Evolutionary conservation across 2,329 filamentous ascomycete genomes (phyloP), one percentile per base, ranked within the genome.

Genomic region (Aureobasidium sp.): DNA sequence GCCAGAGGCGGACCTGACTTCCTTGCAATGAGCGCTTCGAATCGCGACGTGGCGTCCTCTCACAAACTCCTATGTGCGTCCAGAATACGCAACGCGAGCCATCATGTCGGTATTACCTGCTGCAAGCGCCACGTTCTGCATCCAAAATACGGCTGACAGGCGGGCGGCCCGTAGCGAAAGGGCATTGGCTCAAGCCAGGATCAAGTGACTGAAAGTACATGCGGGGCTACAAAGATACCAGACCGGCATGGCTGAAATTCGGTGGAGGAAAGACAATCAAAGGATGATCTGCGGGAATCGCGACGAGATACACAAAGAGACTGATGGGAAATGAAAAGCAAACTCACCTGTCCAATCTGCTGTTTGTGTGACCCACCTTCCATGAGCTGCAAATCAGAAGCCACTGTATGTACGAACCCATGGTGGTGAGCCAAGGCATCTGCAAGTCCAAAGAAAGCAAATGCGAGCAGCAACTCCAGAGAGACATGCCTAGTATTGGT

Each of bases 341-440:
- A 69, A 82, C 90, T 87, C 86, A 97, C 93, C 91, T 95, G 80
- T 97, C 93, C 76, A 97, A 79, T 74, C 86, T 82, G 66, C 91
- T 87, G 74, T 95, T 83, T 32, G 88, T 84, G 70, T 83, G 82
- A 72, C 89, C 91, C 66, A 96, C 75, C 76, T 77, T 83, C 70
- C 91, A 89, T 66, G 90, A 90, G 27, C 92, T 90, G 70, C 81
- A 79, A 71, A 93, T 76, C 70, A 86, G 82, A 67, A 85, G 81
- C 80, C 89, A 87, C 76, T 94, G 90, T 67, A 88, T 74, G 75
- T 96, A 83, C 63, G 89, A 88, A 64, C 94, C 74, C 68, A 84
- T 78, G 71, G 90, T 90, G 71, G 81, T 82, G 62, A 96, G 82
- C 93, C 93, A 97, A 66, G 93, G 93, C 91, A 96, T 96, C 75